Conservation (phyloP, 768 basidiomycete species). For the Termitomyces sp. region DNA sequence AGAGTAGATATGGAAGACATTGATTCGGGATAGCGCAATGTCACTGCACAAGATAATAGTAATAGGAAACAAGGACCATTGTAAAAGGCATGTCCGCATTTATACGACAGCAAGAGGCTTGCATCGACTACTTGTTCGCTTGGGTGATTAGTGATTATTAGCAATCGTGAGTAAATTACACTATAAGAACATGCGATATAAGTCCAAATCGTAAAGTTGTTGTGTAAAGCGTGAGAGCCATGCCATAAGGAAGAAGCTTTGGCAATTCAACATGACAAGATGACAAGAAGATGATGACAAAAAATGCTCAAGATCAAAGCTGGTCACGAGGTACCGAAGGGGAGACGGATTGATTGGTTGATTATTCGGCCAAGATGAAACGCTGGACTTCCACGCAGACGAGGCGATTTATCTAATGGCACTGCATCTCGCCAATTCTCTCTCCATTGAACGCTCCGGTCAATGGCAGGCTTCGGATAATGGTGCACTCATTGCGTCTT, state of each 20-base stretch:
- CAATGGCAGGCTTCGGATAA: background rate
- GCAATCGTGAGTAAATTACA: background rate
- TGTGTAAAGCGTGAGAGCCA: no score
- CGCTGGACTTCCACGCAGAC: background rate
- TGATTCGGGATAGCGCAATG: background rate
- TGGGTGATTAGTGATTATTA: background rate
- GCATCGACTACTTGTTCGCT: background rate
- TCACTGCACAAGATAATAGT: background rate
- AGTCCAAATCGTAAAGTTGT: no score
- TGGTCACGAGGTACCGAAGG: no score
- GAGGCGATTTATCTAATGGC: background rate
- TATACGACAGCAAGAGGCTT: background rate
- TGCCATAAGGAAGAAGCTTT: no score
- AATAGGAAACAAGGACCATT: background rate
- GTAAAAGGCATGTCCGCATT: background rate
- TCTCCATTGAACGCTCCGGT: constrained; percentile 1
- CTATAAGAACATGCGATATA: no score
- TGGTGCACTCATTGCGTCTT: constrained; percentile 1
- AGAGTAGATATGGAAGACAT: constrained; percentile 14
- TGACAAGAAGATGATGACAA: no score
- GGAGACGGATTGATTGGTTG: no score
- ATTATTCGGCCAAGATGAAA: no score
- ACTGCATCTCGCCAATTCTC: background rate
- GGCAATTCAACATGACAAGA: no score
- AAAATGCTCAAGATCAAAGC: no score